Evolutionary conservation across 1,139 yeast genomes (phyloP), one percentile per base, ranked within the genome.

Genomic region (Yarrowia galli): DNA sequence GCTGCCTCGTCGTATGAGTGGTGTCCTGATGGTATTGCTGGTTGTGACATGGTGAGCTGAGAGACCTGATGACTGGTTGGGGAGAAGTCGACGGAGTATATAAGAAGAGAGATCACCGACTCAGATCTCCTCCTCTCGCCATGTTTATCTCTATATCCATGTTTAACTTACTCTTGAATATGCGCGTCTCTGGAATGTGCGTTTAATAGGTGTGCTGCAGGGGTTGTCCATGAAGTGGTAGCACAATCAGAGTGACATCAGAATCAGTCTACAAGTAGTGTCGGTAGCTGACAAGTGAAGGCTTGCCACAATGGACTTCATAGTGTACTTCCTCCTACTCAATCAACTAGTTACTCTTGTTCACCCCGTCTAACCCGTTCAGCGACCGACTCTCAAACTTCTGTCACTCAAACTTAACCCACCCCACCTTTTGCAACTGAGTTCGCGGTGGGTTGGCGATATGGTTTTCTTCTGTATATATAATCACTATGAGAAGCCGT

Each of bases 151-250:
- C 42, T 20, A 53, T 36, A 3, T 38, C 18, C 43, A 53, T 53
- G 45, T 53, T 36, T 53, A 53, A 53, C 60, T 53, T 53, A 22
- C 13, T 48, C 9, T n/a, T 3, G 20, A 10, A 13, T 38, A 36
- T 36, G 28, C 45, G 32, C 42, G 28, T 36, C 45, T 36, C 35
- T 36, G 60, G 60, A 53, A 53, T 53, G 60, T 53, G 25, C 58
- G 40, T 49, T 49, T 49, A 32, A 49, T 49, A 28, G 23, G 36
- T 12, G 23, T 12, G 12, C 18, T 20, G 36, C 43, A 51, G 58
- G 58, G 58, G 56, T 12, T 28, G 32, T 28, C 32, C 6, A 28
- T 28, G n/a, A n/a, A n/a, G n/a, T n/a, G n/a, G n/a, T n/a, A n/a
- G n/a, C n/a, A n/a, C n/a, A n/a, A n/a, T n/a, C n/a, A n/a, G n/a